Base-by-base conservation (phyloP, 2,329 filamentous ascomycete genomes). In the Fusarium humuli region DNA sequence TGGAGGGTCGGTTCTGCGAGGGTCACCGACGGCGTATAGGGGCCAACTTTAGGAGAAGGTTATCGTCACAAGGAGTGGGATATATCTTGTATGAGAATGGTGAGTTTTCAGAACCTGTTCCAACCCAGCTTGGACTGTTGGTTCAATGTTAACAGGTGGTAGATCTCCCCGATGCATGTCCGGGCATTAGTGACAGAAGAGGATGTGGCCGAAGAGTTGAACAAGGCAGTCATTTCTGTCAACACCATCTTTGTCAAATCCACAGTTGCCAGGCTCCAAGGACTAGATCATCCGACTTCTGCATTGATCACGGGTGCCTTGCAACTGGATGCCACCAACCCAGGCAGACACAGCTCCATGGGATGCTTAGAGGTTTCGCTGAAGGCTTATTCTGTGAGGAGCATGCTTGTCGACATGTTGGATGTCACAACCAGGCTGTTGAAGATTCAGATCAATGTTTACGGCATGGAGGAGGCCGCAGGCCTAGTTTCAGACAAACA, bases 211-310 rank as follows among this genome's bases (percentile, higher is more conserved):
- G 54, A 48, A 52, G 54, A 20, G 55, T 44, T 13, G 66, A 70
- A 46, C 27, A 18, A 50, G 65, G 47, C 18, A 54, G 40, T 20
- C 41, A 48, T 44, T 61, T 54, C 46, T 77, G 74, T 46, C 65
- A 66, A 11, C 65, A 56, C 34, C 75, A 76, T 48, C 44, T 74
- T 52, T 78, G 76, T 62, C 67, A 66, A 18, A 48, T 67, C 27
- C 68, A 62, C 20, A 57, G 65, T 41, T 78, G 77, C 42, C 56
- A 34, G 23, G 63, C 67, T 27, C 18, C 64, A 22, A 57, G 53
- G 42, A 52, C 57, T 16, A 46, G 57, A 18, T 59, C 57, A 22
- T 73, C 69, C 13, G 70, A 71, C 34, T 61, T 70, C 27, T 74
- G 74, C 30, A 25, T 48, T 11, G 60, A 54, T 46, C 74, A 75